Evolutionary conservation across 164 flowering plant genomes (phyloP).

Genomic region (Akebia trifoliata): DNA sequence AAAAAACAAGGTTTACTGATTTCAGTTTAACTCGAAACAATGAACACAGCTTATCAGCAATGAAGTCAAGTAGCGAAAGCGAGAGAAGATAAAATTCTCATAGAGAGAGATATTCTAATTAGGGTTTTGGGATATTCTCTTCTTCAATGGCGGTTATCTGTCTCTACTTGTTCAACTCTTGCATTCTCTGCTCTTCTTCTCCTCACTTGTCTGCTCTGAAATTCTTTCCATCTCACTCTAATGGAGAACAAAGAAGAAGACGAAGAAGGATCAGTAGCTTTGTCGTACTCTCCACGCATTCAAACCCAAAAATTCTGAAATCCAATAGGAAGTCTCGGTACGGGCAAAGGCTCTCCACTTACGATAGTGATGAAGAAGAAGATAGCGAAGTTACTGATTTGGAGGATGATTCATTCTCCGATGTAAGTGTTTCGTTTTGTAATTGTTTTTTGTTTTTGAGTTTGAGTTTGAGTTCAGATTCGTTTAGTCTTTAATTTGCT

Average conservation of each 20-base stretch:
- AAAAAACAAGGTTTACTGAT: too few relatives aligned
- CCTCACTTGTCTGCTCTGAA: conserved; percentile 1
- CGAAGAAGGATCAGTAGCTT: conserved; percentile 18
- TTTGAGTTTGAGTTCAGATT: neutral
- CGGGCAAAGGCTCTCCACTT: conserved; percentile 44
- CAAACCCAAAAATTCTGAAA: conserved; percentile 68
- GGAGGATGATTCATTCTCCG: conserved; percentile 29
- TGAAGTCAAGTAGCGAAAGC: neutral
- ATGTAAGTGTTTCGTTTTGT: conserved; percentile 31
- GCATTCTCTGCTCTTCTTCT: conserved; percentile 1
- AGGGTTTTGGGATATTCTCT: conserved; percentile 15
- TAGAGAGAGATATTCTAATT: conserved; percentile 6
- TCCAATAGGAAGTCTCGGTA: conserved; percentile 47
- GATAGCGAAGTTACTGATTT: conserved; percentile 18
- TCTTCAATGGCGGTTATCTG: conserved; percentile 22
- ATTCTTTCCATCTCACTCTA: conserved; percentile 2
- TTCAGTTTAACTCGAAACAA: too few relatives aligned
- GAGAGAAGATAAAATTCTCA: neutral
- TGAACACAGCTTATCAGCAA: neutral
- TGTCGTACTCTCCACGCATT: conserved; percentile 54
- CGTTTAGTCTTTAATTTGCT: neutral
- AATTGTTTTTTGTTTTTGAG: neutral
- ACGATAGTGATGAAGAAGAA: conserved; percentile 38
- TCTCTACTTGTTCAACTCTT: conserved; percentile 17
- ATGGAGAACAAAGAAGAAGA: conserved; percentile 8